phyloP scores from a whole-genome alignment of 352 stramenopile species.

The Achlya hypogyna region DNA sequence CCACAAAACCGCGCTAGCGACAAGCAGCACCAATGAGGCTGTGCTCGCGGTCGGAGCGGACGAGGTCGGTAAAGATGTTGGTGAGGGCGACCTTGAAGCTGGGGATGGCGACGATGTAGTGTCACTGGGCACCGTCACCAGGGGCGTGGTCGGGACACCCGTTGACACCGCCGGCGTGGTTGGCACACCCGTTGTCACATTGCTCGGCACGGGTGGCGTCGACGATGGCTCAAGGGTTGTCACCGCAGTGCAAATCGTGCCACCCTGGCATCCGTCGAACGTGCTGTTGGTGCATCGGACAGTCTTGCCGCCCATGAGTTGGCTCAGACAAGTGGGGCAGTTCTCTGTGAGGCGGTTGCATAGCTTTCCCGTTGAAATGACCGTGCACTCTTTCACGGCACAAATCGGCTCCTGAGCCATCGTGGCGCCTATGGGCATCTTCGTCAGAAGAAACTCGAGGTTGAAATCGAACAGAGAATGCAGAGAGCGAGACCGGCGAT shows the following conservation, averaged over 20 bases:
- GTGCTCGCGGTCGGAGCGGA: background rate
- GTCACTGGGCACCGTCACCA: background rate
- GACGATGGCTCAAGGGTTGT: background rate
- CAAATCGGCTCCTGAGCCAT: background rate
- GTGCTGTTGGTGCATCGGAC: background rate
- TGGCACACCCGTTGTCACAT: too few relatives aligned
- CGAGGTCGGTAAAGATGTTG: background rate
- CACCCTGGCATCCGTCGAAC: slow-evolving; percentile 1
- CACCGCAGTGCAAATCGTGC: background rate
- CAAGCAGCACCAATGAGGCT: background rate
- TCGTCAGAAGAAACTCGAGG: too few relatives aligned
- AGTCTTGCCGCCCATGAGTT: background rate
- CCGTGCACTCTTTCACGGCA: background rate
- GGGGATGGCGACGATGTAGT: background rate
- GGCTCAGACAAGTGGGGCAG: slow-evolving; percentile 2
- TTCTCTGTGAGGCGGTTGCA: background rate
- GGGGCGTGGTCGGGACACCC: too few relatives aligned
- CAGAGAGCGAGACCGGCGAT: too few relatives aligned
- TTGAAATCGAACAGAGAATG: too few relatives aligned
- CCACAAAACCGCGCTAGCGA: background rate
- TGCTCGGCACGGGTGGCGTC: background rate
- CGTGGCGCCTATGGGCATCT: background rate
- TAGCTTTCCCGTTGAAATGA: background rate
- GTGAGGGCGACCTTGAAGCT: background rate
- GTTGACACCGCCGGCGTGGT: too few relatives aligned